Base-by-base conservation (phyloP, 129 eudicot genomes). In the sunflower (Helianthus annuus) region DNA sequence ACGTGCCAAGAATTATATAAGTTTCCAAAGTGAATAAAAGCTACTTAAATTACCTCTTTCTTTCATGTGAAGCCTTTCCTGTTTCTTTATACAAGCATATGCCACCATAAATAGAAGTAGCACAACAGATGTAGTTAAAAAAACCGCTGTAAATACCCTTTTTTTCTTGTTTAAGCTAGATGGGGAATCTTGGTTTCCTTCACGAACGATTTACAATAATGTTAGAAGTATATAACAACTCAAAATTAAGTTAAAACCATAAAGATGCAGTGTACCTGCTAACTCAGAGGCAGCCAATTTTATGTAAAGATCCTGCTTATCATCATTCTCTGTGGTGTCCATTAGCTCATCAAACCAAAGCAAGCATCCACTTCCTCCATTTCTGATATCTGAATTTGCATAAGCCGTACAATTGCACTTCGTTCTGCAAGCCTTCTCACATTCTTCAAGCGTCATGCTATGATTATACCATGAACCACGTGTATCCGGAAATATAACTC, bases 401-500 rank as follows among this genome's bases (percentile, higher is more conserved):
- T 55, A 70, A 2, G 75, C 75, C 0, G 53, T 61, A 44, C 83
- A 82, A 6, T 34, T 44, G 66, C 83, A 78, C 17, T 82, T 69
- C 68, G 3, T 56, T 55, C 65, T 72, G 57, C 86, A 82, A 3
- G 48, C 52, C 3, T 27, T 56, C 76, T 64, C 75, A 64, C 86
- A 82, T 39, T 82, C 83, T 38, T 22, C 53, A 27, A 68, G 86
- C 16, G 71, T 78, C 86, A 78, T 73, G 52, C 48, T 68, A 14
- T 49, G 11, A 78, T 82, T 48, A 57, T 48, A 72, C 72, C 78
- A 22, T 13, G 77, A 56, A 13, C 24, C 32, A 6, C 19, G 58
- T n/a, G 80, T 78, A 24, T 82, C 86, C 13, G 86, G 86, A 48
- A 82, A 48, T 69, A 67, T 68, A 49, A 74, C 42, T 8, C 75